Evolutionary conservation across 306 rosid genomes (phyloP).

Genomic region (Geum urbanum): DNA sequence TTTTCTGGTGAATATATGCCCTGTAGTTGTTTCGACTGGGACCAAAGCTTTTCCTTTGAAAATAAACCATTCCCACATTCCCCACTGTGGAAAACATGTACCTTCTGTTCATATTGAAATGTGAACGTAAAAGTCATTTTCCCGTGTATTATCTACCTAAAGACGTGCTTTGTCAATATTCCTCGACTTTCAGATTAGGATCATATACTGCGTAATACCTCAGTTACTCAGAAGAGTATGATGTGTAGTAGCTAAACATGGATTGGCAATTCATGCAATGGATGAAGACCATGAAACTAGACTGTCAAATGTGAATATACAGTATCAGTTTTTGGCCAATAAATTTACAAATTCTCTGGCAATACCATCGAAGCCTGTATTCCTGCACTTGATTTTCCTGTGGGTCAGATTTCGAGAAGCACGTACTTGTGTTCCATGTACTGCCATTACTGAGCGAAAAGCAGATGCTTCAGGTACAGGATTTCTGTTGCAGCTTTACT

Average conservation of each 20-base stretch:
- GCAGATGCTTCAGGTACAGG: constrained; percentile 13
- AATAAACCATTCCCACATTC: constrained; percentile 24
- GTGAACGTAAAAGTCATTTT: constrained; percentile 22
- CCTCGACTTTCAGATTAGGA: constrained; percentile 20
- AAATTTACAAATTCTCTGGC: background rate
- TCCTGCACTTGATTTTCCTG: background rate
- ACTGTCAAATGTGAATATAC: background rate
- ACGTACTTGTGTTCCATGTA: background rate
- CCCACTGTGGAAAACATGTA: constrained; percentile 28
- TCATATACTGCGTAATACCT: too few relatives aligned
- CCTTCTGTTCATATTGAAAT: constrained; percentile 8
- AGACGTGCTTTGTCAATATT: constrained; percentile 46
- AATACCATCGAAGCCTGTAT: background rate
- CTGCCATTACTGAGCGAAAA: background rate
- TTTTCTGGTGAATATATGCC: background rate
- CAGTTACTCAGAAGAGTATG: constrained; percentile 2
- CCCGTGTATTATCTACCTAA: constrained; percentile 26
- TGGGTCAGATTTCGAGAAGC: background rate
- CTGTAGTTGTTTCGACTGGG: background rate
- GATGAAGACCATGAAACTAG: background rate
- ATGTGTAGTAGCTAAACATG: too few relatives aligned
- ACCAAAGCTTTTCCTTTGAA: constrained; percentile 25
- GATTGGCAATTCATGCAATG: background rate
- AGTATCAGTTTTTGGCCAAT: background rate
- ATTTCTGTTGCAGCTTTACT: background rate